phyloP scores from a whole-genome alignment of 495 filamentous ascomycete genomes.

The Aspergillus saccharolyticus region DNA sequence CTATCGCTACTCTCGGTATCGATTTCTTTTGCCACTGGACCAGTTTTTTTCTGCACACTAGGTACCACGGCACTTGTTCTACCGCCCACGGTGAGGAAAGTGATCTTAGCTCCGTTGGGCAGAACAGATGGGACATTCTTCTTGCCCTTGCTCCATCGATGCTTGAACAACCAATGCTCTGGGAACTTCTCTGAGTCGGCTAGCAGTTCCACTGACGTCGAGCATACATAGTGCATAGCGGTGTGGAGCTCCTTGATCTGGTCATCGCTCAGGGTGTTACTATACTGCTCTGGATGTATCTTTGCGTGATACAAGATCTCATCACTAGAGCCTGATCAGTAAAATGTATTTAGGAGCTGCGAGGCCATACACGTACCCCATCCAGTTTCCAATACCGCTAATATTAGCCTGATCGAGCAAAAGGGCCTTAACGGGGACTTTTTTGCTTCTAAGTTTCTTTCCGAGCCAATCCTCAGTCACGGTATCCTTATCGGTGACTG shows the following conservation, averaged over 20 bases:
- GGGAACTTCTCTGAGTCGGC: constrained; percentile 83
- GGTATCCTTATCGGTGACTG: constrained; percentile 71
- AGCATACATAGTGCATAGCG: constrained; percentile 73
- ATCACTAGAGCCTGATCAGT: constrained; percentile 48
- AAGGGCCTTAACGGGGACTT: constrained; percentile 79
- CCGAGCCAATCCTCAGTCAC: constrained; percentile 68
- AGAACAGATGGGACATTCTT: constrained; percentile 61
- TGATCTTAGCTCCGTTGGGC: constrained; percentile 79
- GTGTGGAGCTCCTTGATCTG: constrained; percentile 69
- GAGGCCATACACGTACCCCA: constrained; percentile 54
- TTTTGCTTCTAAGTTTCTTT: constrained; percentile 64
- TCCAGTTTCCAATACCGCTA: constrained; percentile 95
- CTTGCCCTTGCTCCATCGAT: constrained; percentile 87
- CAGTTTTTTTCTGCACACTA: constrained; percentile 78
- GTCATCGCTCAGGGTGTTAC: constrained; percentile 67
- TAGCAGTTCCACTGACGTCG: constrained; percentile 68
- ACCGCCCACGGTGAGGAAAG: constrained; percentile 79
- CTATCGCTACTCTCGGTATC: constrained; percentile 24
- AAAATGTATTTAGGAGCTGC: background rate
- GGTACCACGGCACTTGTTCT: constrained; percentile 85
- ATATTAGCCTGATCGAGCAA: constrained; percentile 85
- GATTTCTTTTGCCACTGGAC: constrained; percentile 36
- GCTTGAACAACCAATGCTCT: constrained; percentile 83
- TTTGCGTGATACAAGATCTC: constrained; percentile 84
- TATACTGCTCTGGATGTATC: constrained; percentile 89